Evolutionary conservation across 139 green algal genomes (phyloP).

Genomic region (Closterium sp.): DNA sequence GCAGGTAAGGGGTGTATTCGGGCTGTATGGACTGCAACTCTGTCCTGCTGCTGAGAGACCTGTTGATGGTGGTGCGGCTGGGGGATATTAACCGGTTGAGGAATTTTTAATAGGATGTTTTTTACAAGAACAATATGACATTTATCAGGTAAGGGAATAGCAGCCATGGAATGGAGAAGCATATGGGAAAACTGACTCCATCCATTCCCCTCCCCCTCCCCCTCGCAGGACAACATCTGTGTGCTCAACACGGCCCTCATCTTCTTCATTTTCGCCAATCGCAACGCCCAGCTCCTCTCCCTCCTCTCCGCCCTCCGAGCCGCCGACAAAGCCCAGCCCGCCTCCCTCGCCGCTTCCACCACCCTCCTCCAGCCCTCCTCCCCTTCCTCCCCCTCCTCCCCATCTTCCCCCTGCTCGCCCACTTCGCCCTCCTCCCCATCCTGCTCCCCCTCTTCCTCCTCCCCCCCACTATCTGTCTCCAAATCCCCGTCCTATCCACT

Average conservation of each 20-base stretch:
- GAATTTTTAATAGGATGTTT: too few species aligned
- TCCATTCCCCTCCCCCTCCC: too few species aligned
- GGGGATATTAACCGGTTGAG: slow-evolving; percentile 49
- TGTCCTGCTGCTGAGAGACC: slow-evolving; percentile 42
- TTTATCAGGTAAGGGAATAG: too few species aligned
- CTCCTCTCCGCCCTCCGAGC: slow-evolving; percentile 27
- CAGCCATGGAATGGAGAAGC: too few species aligned
- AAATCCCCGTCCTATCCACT: background rate
- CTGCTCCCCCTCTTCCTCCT: background rate
- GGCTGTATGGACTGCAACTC: slow-evolving; percentile 44
- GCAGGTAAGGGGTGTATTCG: background rate
- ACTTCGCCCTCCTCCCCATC: background rate
- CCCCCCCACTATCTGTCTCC: too few species aligned
- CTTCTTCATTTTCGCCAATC: slow-evolving; percentile 49
- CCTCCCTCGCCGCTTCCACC: background rate
- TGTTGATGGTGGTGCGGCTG: slow-evolving; percentile 36
- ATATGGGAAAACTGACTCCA: too few species aligned
- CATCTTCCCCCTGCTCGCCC: background rate
- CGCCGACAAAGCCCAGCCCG: background rate
- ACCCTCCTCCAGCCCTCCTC: background rate
- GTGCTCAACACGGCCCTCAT: slow-evolving; percentile 53
- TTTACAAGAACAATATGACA: too few species aligned
- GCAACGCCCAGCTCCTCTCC: slow-evolving; percentile 19
- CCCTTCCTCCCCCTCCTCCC: background rate
- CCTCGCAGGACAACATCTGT: slow-evolving; percentile 55